Conservation (phyloP, 192 early-diverging fungal genomes). For the Coemansia sp. region DNA sequence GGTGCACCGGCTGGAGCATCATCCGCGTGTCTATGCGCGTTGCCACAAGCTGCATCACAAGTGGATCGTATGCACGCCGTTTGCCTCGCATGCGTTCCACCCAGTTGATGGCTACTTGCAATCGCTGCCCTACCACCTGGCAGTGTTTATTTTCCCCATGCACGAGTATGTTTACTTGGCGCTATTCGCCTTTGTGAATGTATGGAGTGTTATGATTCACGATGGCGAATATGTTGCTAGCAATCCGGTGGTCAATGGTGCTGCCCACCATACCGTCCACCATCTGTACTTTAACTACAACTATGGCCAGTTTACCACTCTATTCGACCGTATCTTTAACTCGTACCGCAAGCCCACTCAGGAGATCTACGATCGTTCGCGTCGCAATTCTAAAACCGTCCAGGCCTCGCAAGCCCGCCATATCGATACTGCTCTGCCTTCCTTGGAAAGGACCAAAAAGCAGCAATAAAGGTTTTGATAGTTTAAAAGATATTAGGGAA, state of each 20-base stretch:
- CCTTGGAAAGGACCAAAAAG: conserved; percentile 31
- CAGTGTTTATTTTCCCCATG: conserved; percentile 88
- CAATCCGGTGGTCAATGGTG: conserved; percentile 73
- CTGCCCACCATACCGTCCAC: conserved; percentile 97
- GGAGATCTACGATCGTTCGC: conserved; percentile 62
- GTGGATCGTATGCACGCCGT: conserved; percentile 93
- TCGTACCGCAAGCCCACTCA: conserved; percentile 67
- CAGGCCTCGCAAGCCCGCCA: conserved; percentile 64
- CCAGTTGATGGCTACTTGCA: conserved; percentile 92
- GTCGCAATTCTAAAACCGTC: conserved; percentile 61
- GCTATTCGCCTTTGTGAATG: conserved; percentile 83
- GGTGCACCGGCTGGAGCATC: conserved; percentile 91
- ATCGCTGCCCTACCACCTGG: conserved; percentile 93
- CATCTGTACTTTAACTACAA: conserved; percentile 99
- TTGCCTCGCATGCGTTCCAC: conserved; percentile 94
- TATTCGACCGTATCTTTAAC: conserved; percentile 81
- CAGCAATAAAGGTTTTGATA: conserved; percentile 9
- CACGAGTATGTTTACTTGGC: conserved; percentile 85
- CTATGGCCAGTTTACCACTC: conserved; percentile 96
- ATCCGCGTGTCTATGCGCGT: conserved; percentile 83
- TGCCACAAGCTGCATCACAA: conserved; percentile 88
- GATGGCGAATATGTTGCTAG: conserved; percentile 80
- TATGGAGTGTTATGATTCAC: conserved; percentile 98
- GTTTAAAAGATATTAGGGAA: too few species aligned
- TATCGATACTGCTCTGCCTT: conserved; percentile 54